phyloP scores from a whole-genome alignment of 305 asterid species.

The Solanum aculeatissimum region DNA sequence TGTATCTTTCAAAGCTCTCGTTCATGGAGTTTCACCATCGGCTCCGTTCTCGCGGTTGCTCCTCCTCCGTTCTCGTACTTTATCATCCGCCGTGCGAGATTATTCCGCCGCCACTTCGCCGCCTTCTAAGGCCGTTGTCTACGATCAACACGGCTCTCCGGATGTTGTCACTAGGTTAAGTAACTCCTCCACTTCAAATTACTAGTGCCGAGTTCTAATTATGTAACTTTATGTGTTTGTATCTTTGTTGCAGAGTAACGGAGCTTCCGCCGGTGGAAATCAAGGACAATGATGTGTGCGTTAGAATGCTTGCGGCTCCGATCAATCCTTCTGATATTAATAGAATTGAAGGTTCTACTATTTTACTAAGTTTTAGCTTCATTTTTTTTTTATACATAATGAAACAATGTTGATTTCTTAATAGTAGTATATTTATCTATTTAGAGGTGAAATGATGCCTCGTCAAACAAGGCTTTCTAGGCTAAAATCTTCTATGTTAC shows the following conservation, averaged over 20 bases:
- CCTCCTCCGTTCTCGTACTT: neutral
- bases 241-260: slow-evolving; percentile 29
- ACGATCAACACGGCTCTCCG: slow-evolving; percentile 85
- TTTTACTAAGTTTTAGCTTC: neutral
- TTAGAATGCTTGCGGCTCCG: slow-evolving; percentile 91
- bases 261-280: slow-evolving; percentile 68
- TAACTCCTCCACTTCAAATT: neutral
- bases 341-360: slow-evolving; percentile 61
- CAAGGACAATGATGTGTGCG: slow-evolving; percentile 73
- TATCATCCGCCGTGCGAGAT: slow-evolving; percentile 21
- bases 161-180: slow-evolving; percentile 39
- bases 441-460: neutral
- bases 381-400: neutral
- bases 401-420: neutral
- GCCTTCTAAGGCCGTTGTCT: slow-evolving; percentile 79
- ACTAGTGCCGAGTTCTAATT: neutral
- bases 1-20: neutral
- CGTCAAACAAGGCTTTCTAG: neutral
- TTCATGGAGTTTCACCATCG: slow-evolving; percentile 2
- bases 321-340: slow-evolving; percentile 94
- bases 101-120: slow-evolving; percentile 57
- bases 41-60: neutral
- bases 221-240: neutral
- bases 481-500: neutral
- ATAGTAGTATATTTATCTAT: neutral